Conservation (phyloP, 2,329 filamentous ascomycete species). For the Colletotrichum gloeosporioides region DNA sequence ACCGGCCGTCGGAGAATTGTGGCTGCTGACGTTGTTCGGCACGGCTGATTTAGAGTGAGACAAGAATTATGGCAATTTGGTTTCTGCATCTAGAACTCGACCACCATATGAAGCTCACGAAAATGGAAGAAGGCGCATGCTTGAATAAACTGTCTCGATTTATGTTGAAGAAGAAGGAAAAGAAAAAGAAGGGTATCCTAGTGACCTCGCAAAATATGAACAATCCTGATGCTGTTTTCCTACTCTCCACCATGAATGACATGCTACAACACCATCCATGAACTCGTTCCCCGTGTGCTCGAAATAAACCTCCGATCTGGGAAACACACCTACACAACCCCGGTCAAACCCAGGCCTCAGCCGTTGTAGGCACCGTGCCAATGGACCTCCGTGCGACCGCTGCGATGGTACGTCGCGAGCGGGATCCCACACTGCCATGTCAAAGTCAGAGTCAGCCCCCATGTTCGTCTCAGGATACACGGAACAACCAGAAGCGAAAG, state of each 20-base stretch:
- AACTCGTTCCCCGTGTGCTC: background rate
- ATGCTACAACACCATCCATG: background rate
- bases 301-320: background rate
- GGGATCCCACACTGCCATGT: conserved; percentile 24
- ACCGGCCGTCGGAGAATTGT: background rate
- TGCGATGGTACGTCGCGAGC: conserved; percentile 29
- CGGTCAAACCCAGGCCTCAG: background rate
- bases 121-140: background rate
- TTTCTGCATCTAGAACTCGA: background rate
- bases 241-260: background rate
- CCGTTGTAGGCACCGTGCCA: conserved; percentile 13
- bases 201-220: background rate
- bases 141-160: background rate
- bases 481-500: background rate
- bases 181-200: conserved; percentile 5
- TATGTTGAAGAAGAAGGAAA: no score
- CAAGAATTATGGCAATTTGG: background rate
- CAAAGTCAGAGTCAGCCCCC: background rate
- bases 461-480: background rate
- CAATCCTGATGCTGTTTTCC: background rate
- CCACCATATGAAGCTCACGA: background rate
- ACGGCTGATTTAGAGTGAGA: background rate
- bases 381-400: conserved; percentile 27
- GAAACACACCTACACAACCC: background rate
- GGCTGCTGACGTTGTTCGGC: background rate